Percentiles rank a stretch among this genome's conserved stretches.
These are phyloP conservation scores for Phanerochaete sordida DNA, from an alignment of 768 basidiomycete genomes.

Conservation along the genomic window DNA sequence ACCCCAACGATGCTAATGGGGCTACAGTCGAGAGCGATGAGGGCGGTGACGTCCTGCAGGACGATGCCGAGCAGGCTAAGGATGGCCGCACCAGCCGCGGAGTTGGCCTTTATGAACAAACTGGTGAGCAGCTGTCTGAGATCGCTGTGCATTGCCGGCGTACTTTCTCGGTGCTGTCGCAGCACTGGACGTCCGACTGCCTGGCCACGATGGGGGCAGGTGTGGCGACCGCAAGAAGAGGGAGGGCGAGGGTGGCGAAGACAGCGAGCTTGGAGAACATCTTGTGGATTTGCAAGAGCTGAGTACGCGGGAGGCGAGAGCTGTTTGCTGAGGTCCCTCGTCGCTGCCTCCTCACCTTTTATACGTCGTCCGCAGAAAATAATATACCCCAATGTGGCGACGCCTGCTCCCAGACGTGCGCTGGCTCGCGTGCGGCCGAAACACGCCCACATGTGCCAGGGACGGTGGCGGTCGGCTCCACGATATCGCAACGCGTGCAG, in stretches of 20 bases:
- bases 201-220: neutral
- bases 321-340: neutral
- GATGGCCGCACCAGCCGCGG: neutral
- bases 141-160: neutral
- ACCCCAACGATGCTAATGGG: constrained; percentile 14
- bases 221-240: constrained; percentile 11
- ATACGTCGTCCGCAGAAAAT: neutral
- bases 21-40: constrained; percentile 17
- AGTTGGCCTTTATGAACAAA: neutral
- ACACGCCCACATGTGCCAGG: neutral
- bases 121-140: neutral
- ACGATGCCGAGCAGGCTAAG: constrained; percentile 13
- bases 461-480: neutral
- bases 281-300: neutral
- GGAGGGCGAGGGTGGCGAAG: constrained; percentile 7
- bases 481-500: neutral
- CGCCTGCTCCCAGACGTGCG: neutral
- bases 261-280: constrained; percentile 6
- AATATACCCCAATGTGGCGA: neutral
- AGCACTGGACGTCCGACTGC: neutral
- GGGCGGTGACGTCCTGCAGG: constrained; percentile 7
- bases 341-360: neutral
- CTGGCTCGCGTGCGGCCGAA: neutral
- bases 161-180: constrained; percentile 1
- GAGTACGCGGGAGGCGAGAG: neutral